Percentiles rank a stretch among this genome's conserved stretches.
Conservation (phyloP, 768 basidiomycete genomes). For the Lyophyllum atratum region DNA sequence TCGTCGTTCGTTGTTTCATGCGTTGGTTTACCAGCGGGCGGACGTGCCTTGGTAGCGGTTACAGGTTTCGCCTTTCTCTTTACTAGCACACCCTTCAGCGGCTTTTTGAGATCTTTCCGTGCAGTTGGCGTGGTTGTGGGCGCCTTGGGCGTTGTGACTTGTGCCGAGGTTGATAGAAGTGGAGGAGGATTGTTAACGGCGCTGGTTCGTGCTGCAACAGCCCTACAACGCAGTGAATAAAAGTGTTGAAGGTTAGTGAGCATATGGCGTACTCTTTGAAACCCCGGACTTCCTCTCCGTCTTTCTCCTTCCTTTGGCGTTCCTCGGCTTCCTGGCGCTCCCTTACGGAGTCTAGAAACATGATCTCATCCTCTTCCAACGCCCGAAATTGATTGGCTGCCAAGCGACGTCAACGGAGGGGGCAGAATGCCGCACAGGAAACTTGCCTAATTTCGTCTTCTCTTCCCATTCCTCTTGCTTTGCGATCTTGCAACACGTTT, state of each 20-base stretch:
- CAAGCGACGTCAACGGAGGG: conserved; percentile 5
- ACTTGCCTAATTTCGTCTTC: conserved; percentile 70
- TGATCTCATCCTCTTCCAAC: conserved; percentile 87
- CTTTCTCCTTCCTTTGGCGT: conserved; percentile 68
- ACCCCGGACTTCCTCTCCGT: conserved; percentile 75
- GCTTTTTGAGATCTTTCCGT: conserved; percentile 68
- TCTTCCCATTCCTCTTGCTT: conserved; percentile 96
- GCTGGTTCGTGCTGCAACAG: conserved; percentile 70
- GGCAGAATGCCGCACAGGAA: conserved; percentile 13
- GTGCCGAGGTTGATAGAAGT: conserved; percentile 33
- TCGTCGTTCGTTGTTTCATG: conserved; percentile 11
- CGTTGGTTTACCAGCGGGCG: conserved; percentile 10
- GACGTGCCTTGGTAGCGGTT: conserved; percentile 16
- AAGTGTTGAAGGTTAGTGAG: conserved; percentile 2
- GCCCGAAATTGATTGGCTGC: conserved; percentile 88
- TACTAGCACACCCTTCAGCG: conserved; percentile 77
- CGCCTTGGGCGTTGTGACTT: conserved; percentile 33
- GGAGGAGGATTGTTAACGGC: conserved; percentile 47
- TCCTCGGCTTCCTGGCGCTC: conserved; percentile 80
- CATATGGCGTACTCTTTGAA: conserved; percentile 67
- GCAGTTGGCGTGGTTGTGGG: conserved; percentile 25
- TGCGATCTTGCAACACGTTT: conserved; percentile 55
- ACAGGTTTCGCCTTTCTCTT: conserved; percentile 68
- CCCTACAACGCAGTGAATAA: conserved; percentile 29
- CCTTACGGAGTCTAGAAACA: conserved; percentile 82